Base-by-base conservation (phyloP, 345 rosid species). In the Triadica sebifera region DNA sequence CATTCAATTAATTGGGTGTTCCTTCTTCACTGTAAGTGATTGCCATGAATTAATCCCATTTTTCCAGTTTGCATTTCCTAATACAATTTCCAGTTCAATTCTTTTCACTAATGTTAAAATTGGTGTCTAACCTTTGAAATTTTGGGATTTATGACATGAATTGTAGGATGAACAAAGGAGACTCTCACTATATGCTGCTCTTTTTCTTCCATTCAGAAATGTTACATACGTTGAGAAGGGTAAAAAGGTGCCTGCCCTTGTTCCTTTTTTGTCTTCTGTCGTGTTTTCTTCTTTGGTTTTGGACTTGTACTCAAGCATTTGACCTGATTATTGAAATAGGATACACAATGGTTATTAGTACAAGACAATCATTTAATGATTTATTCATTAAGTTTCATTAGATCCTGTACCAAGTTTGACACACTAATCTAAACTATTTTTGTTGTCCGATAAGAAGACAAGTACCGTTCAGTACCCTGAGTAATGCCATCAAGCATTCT, bases 91-190 rank as follows among this genome's bases (percentile, higher is more conserved):
- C 55, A 5, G 6, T 63, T 75, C 12, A 49, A 24, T 62, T 37
- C 51, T 67, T 67, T 20, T 65, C 24, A n/a, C 53, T 8, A n/a
- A 20, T 71, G 39, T 73, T 50, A 17, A 56, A 56, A 57, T 4
- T 46, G 8, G 29, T 58, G 0, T 43, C 12, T 47, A 59, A 45
- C 58, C 39, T 67, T 78, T 65, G 74, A 71, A 34, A 38, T 80
- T 45, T 24, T 74, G 69, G 17, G 60, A 81, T 50, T 13, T 78
- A 47, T 70, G 25, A 37, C 64, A 45, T 75, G 76, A 67, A 77
- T 78, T 83, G 74, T 74, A 94, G 98, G 93, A 80, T 72, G 96
- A 94, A 57, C 88, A 91, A 69, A 83, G 86, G 78, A 89, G 97
- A 83, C 87, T 94, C 62, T 80, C 87, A 67, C 70, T 88, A 43